Evolutionary conservation across 441 rosid species (phyloP).

Genomic region (Heliophila coronopifolia): DNA sequence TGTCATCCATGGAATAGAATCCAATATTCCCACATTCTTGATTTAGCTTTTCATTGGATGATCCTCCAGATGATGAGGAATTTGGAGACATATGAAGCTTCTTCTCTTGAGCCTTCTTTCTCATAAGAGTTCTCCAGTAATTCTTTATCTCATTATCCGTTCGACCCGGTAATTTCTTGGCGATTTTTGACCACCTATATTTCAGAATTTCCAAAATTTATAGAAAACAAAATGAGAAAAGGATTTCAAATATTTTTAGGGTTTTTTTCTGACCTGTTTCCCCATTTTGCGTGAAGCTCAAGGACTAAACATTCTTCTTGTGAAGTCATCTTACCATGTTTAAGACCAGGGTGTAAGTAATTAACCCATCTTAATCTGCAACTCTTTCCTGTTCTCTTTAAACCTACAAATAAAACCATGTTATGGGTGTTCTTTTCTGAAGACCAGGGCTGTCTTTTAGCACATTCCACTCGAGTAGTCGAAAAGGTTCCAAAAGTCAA

Average conservation of each 20-base stretch:
- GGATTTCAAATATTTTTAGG: not conserved
- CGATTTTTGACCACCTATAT: conserved; percentile 84
- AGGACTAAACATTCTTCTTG: conserved; percentile 86
- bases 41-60: conserved; percentile 31
- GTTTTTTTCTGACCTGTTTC: conserved; percentile 61
- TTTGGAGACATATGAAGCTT: conserved; percentile 47
- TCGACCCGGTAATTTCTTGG: conserved; percentile 78
- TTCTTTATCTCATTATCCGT: conserved; percentile 91
- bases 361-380: conserved; percentile 99
- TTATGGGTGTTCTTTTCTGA: too few relatives aligned
- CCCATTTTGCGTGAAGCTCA: conserved; percentile 89
- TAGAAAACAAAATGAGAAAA: not conserved
- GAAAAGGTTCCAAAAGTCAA: too few relatives aligned
- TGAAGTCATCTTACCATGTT: conserved; percentile 81
- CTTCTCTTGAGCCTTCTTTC: conserved; percentile 73
- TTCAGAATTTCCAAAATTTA: conserved; percentile 1
- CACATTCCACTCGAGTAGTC: too few relatives aligned
- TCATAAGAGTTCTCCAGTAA: conserved; percentile 90
- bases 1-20: conserved; percentile 62
- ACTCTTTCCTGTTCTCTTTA: conserved; percentile 97
- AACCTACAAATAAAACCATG: conserved; percentile 87
- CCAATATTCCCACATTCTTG: conserved; percentile 39
- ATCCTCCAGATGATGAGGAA: conserved; percentile 47
- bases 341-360: conserved; percentile 93
- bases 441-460: too few relatives aligned